These are phyloP conservation scores for Cadophora luteo-olivacea DNA, from an alignment of 2,329 filamentous ascomycete genomes.

Conservation along the genomic window DNA sequence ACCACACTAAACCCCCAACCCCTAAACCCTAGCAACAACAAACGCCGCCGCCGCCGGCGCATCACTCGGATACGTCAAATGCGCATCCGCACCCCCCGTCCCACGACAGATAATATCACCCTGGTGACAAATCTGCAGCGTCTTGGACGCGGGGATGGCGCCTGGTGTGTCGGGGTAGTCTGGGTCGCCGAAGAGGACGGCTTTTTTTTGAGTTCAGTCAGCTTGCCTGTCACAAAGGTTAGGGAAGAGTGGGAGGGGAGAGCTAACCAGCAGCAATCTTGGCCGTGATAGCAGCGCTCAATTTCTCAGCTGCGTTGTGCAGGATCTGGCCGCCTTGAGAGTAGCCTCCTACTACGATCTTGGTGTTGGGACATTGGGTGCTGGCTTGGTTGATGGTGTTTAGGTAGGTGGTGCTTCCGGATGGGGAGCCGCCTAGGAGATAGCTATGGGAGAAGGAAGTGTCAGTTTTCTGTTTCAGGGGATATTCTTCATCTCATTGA, in stretches of 20 bases:
- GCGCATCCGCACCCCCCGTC: conserved; percentile 1
- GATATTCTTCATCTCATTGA: too few species aligned
- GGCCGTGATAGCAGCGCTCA: conserved; percentile 5
- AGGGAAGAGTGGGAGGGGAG: neutral
- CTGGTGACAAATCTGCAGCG: conserved; percentile 8
- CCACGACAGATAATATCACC: conserved; percentile 18
- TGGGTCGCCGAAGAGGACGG: conserved; percentile 4
- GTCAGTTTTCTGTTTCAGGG: neutral
- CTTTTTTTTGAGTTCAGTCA: neutral
- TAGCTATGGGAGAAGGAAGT: neutral
- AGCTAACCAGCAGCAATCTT: conserved; percentile 4
- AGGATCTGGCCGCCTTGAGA: conserved; percentile 10
- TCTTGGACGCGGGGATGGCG: neutral
- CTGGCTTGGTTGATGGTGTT: conserved; percentile 16
- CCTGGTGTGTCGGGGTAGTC: neutral
- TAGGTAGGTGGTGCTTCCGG: conserved; percentile 11
- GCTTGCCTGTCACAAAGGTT: too few species aligned
- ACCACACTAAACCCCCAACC: neutral
- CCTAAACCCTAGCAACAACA: conserved; percentile 14
- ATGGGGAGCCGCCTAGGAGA: conserved; percentile 5
- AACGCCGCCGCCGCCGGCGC: conserved; percentile 3
- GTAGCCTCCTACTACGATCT: conserved; percentile 2
- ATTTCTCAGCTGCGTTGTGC: conserved; percentile 13
- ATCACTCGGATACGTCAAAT: conserved; percentile 12
- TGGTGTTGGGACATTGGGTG: conserved; percentile 11